These are phyloP conservation scores for Sanghuangporus baumii DNA, from an alignment of 1,284 basidiomycete genomes.

Conservation along the genomic window DNA sequence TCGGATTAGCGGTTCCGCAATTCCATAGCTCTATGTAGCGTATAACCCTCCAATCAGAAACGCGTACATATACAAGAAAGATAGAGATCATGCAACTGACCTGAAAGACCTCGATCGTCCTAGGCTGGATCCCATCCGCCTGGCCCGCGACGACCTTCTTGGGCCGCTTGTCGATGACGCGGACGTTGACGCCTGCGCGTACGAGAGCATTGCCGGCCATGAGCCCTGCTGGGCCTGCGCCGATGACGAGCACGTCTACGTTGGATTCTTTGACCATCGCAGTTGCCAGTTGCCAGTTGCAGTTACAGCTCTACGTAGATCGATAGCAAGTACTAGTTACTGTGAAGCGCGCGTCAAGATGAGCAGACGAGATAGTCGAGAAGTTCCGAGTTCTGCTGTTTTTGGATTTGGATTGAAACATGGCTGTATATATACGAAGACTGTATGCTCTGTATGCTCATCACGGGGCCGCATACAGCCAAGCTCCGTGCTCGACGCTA, in stretches of 20 bases:
- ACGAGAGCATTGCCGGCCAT: conserved; percentile 63
- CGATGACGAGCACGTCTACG: conserved; percentile 53
- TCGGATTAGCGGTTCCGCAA: conserved; percentile 55
- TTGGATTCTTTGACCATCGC: conserved; percentile 25
- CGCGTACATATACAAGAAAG: neutral
- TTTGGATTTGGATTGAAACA: neutral
- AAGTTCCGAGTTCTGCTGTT: neutral
- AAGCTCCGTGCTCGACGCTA: neutral
- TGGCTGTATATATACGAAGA: neutral
- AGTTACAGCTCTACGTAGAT: neutral
- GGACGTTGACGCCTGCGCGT: conserved; percentile 52
- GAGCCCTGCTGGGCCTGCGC: conserved; percentile 53
- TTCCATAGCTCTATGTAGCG: conserved; percentile 58
- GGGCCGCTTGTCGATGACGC: conserved; percentile 60
- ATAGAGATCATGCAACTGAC: conserved; percentile 28
- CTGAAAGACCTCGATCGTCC: conserved; percentile 75
- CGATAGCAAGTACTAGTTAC: neutral
- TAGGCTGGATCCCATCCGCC: conserved; percentile 74
- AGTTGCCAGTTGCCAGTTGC: neutral
- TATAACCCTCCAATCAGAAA: neutral
- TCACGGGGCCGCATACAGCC: neutral
- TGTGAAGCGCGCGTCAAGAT: too few relatives aligned
- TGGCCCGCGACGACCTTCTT: conserved; percentile 59
- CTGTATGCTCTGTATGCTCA: neutral
- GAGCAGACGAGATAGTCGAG: neutral